Evolutionary conservation across 176 grass and related monocot species (phyloP).

Genomic region (Rhynchospora pubera): DNA sequence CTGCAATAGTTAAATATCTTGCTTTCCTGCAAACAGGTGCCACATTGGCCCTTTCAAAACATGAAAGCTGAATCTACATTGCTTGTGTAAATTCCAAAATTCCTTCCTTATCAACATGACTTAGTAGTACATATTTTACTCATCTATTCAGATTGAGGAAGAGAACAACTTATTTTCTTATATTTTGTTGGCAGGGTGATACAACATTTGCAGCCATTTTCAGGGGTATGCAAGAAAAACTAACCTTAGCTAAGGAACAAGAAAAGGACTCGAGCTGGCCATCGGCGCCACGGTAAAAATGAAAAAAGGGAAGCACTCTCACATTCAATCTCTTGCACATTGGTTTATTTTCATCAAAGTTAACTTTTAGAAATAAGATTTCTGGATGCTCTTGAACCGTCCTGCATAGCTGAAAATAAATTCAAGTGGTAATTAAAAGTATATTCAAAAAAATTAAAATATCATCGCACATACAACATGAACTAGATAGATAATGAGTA

Average conservation of each 20-base stretch:
- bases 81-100: background rate
- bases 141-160: background rate
- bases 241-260: slow-evolving; percentile 92
- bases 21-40: too few species aligned
- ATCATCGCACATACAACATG: background rate
- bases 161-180: background rate
- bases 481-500: background rate
- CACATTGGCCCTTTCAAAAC: background rate
- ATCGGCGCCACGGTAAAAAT: slow-evolving; percentile 95
- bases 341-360: slow-evolving; percentile 99
- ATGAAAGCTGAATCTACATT: background rate
- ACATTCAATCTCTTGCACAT: slow-evolving; percentile 99
- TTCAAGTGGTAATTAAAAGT: background rate
- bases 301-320: slow-evolving; percentile 90
- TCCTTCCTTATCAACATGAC: background rate
- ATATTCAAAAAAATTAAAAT: background rate
- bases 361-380: slow-evolving; percentile 78
- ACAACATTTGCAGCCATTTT: slow-evolving; percentile 1
- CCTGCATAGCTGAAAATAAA: slow-evolving; percentile 65
- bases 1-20: too few species aligned
- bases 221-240: background rate
- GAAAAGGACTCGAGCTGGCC: slow-evolving; percentile 86
- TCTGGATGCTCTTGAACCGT: slow-evolving; percentile 62
- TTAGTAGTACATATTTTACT: background rate
- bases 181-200: background rate